phyloP scores from a whole-genome alignment of 2,329 filamentous ascomycete genomes.

The Clonostachys solani region DNA sequence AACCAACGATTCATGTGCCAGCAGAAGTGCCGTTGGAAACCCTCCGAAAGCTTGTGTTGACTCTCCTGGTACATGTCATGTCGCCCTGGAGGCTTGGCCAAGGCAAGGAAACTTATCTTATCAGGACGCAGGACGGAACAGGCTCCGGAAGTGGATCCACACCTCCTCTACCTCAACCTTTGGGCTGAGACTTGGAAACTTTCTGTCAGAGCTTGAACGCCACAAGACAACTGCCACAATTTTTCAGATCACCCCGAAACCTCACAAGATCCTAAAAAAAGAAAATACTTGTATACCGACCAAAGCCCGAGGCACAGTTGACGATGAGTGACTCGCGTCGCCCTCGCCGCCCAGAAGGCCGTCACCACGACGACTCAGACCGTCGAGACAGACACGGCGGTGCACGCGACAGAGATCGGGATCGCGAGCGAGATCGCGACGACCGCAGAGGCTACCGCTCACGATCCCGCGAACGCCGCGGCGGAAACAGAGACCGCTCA shows the following conservation, averaged over 20 bases:
- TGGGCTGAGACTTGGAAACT: neutral
- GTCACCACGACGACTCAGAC: slow-evolving; percentile 56
- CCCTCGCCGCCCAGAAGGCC: slow-evolving; percentile 41
- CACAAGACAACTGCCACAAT: neutral
- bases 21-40: no score
- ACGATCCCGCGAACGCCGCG: slow-evolving; percentile 23
- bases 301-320: neutral
- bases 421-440: slow-evolving; percentile 16
- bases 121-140: no score
- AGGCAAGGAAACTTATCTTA: no score
- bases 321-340: slow-evolving; percentile 26
- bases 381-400: slow-evolving; percentile 23
- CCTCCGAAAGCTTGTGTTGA: no score
- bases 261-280: neutral
- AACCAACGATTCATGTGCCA: no score
- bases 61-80: no score
- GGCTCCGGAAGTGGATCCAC: no score
- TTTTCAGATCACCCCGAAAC: neutral
- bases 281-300: neutral
- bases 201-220: neutral
- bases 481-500: slow-evolving; percentile 20
- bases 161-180: neutral
- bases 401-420: slow-evolving; percentile 20
- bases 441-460: slow-evolving; percentile 22
- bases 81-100: no score